Conservation (phyloP, 192 early-diverging fungal species). For the Entomortierella beljakovae region DNA sequence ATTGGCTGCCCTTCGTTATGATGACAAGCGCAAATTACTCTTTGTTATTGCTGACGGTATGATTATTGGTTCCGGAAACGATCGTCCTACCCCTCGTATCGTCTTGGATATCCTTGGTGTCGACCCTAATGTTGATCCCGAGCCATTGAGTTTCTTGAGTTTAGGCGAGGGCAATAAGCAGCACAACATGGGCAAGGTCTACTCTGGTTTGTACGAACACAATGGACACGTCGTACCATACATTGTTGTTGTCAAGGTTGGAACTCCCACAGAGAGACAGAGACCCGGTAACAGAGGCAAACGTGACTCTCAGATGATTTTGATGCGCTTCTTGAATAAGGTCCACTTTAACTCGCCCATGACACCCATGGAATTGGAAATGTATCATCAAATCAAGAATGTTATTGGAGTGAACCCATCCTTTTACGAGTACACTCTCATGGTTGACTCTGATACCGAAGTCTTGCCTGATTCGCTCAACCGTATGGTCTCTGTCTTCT, state of each 20-base stretch:
- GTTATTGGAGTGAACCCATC: constrained; percentile 97
- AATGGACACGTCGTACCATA: constrained; percentile 96
- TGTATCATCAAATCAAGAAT: constrained; percentile 99
- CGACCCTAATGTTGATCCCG: constrained; percentile 83
- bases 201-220: constrained; percentile 95
- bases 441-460: constrained; percentile 98
- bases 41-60: constrained; percentile 98
- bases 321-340: constrained; percentile 98
- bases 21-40: constrained; percentile 97
- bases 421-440: constrained; percentile 97
- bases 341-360: constrained; percentile 95
- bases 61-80: constrained; percentile 97
- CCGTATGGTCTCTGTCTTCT: constrained; percentile 90
- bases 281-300: constrained; percentile 98
- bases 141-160: constrained; percentile 87
- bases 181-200: constrained; percentile 98
- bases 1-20: constrained; percentile 90
- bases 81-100: constrained; percentile 95
- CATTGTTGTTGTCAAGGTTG: constrained; percentile 96
- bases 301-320: constrained; percentile 98
- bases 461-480: constrained; percentile 92
- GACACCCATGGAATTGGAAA: constrained; percentile 96
- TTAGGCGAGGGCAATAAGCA: constrained; percentile 92
- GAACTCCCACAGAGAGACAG: constrained; percentile 84
- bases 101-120: constrained; percentile 97